Percentiles rank a stretch among this genome's conserved stretches.
phyloP scores from a whole-genome alignment of 305 asterid genomes.

The Fraxinus ornus region DNA sequence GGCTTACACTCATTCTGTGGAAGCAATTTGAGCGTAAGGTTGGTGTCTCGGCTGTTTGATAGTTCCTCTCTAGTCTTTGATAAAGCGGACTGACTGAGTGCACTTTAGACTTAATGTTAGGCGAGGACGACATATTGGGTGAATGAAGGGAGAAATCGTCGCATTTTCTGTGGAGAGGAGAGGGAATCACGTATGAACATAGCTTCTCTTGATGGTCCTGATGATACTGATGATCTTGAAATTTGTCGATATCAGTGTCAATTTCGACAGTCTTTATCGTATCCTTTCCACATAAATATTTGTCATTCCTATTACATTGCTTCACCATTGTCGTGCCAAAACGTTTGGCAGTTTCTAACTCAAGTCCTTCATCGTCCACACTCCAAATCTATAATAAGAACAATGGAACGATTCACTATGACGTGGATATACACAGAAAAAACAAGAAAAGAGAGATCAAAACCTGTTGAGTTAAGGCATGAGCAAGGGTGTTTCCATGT shows the following conservation, averaged over 20 bases:
- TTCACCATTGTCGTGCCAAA: constrained; percentile 15
- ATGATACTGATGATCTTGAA: constrained; percentile 21
- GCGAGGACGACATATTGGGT: constrained; percentile 41
- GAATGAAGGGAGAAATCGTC: constrained; percentile 25
- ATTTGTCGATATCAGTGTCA: constrained; percentile 33
- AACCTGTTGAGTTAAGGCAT: constrained; percentile 67
- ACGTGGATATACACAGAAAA: not conserved
- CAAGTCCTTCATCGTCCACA: constrained; percentile 31
- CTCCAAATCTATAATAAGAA: constrained; percentile 38
- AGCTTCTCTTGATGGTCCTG: constrained; percentile 20
- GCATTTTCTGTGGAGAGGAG: constrained; percentile 31
- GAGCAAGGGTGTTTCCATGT: constrained; percentile 52
- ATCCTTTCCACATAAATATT: constrained; percentile 42
- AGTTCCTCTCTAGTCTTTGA: constrained; percentile 23
- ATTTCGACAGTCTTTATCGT: constrained; percentile 45
- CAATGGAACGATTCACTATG: not conserved
- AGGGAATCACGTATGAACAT: constrained; percentile 25
- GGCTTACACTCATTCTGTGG: constrained; percentile 34
- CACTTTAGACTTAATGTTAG: constrained; percentile 31
- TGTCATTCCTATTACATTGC: constrained; percentile 27
- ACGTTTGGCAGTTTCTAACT: constrained; percentile 7
- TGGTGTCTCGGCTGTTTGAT: constrained; percentile 43
- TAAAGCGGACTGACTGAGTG: constrained; percentile 44
- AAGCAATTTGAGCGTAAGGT: constrained; percentile 31
- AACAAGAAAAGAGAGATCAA: not conserved